Evolutionary conservation across 1,139 yeast species (phyloP).

Genomic region (Blastobotrys persicus): DNA sequence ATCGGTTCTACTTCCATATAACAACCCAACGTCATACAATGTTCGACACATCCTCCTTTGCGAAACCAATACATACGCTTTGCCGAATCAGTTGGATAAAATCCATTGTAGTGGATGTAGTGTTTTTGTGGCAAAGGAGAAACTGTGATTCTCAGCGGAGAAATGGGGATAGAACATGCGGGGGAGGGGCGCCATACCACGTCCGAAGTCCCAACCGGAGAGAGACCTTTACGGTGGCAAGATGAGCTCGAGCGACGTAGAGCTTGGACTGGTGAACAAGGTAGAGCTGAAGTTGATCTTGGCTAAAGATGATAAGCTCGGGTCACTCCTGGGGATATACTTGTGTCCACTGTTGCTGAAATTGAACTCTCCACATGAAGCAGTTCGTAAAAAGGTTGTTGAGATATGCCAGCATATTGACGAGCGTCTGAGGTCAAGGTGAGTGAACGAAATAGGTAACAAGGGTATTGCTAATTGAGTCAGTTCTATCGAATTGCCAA

Average conservation of each 20-base stretch:
- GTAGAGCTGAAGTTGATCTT: constrained; percentile 84
- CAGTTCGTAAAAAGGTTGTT: constrained; percentile 68
- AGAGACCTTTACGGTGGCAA: not conserved
- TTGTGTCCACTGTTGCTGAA: constrained; percentile 78
- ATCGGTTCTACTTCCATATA: too few species aligned
- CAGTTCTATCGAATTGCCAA: constrained; percentile 55
- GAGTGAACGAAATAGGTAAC: constrained; percentile 13
- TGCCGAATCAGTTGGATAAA: too few species aligned
- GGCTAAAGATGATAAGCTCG: constrained; percentile 68
- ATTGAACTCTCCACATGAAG: constrained; percentile 64
- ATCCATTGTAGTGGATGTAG: too few species aligned
- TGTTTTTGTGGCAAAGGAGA: too few species aligned
- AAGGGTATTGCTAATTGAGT: not conserved
- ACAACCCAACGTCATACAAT: too few species aligned
- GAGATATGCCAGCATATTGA: constrained; percentile 65
- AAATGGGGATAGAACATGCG: too few species aligned
- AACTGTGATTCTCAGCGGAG: too few species aligned
- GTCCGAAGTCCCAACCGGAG: not conserved
- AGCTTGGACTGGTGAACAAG: constrained; percentile 35
- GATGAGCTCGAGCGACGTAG: constrained; percentile 26
- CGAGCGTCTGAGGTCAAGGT: constrained; percentile 60
- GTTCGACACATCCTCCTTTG: too few species aligned
- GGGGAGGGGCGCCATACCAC: too few species aligned
- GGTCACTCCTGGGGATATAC: constrained; percentile 57
- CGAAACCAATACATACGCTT: too few species aligned